phyloP scores from a whole-genome alignment of 306 rosid genomes.

The Quercus parvula region DNA sequence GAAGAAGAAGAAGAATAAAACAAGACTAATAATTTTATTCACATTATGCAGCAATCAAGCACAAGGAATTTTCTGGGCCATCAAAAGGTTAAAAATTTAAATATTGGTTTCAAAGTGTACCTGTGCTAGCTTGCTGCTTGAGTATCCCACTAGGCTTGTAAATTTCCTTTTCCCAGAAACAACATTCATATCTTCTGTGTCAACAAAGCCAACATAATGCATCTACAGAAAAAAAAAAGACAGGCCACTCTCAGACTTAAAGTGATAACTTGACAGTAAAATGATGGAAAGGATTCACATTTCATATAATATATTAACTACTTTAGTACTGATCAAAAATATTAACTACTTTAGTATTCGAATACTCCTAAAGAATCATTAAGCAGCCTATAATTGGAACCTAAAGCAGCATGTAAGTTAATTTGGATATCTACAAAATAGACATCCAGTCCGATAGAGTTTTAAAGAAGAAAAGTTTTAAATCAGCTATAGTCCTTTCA shows the following conservation, averaged over 20 bases:
- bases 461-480: no score
- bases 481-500: no score
- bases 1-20: background rate
- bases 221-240: conserved; percentile 45
- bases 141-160: conserved; percentile 75
- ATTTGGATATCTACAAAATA: background rate
- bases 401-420: background rate
- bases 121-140: conserved; percentile 94
- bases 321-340: no score
- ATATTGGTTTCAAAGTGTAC: conserved; percentile 34
- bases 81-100: background rate
- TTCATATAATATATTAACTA: background rate
- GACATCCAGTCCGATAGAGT: no score
- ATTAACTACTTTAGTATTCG: background rate
- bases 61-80: background rate
- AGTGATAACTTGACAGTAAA: background rate
- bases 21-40: background rate
- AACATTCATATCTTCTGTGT: conserved; percentile 82
- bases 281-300: background rate
- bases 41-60: background rate
- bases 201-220: conserved; percentile 93
- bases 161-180: conserved; percentile 69
- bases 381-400: background rate
- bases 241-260: conserved; percentile 14
- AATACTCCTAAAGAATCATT: background rate